Base-by-base conservation (phyloP, 352 stramenopile genomes). In the Aphanomyces cochlioides region DNA sequence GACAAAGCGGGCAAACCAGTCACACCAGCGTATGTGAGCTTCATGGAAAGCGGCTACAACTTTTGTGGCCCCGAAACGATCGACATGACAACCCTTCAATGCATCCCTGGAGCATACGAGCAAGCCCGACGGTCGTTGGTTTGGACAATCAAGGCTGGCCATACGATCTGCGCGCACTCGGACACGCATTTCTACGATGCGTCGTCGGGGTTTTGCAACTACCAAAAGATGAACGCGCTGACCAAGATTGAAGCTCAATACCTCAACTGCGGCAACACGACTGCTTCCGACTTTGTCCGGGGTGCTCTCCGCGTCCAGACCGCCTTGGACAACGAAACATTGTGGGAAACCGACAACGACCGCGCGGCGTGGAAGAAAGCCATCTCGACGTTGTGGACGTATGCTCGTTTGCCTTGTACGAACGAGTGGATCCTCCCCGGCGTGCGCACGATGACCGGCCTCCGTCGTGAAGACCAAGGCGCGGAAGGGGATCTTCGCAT, bases 21-120 rank as follows among this genome's bases (percentile, higher is more conserved):
- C 28, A 28, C 28, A 2, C 50, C 50, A n/a, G 54, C 54, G 7
- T 61, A 61, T 37, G 15, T 70, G 13, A 56, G 15, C 5, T 63
- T 70, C 47, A 37, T 70, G 19, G 64, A 70, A 34, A 61, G 43
- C 3, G 53, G 43, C 3, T 70, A 70, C 47, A 70, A 70, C 64
- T 61, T 63, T 47, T 70, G 64, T 39, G 64, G 64, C 15, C 5
- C 21, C 34, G 64, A 61, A 10, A 70, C 64, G 6, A 28, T 41
- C 54, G 54, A 19, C 12, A 37, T 61, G 12, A 8, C 43, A 0
- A 15, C 6, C 1, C 19, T 61, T 7, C 43, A 43, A 12, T 70
- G 64, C 45, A 2, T 13, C 7, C 45, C 64, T 2, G 50, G 41
- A 7, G 8, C 64, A n/a, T 70, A 70, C 54, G 47, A 37, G n/a